A percentile compares a stretch with the other conserved stretches of the same genome.
phyloP scores from a whole-genome alignment of 306 rosid genomes.

The Cicer arietinum region DNA sequence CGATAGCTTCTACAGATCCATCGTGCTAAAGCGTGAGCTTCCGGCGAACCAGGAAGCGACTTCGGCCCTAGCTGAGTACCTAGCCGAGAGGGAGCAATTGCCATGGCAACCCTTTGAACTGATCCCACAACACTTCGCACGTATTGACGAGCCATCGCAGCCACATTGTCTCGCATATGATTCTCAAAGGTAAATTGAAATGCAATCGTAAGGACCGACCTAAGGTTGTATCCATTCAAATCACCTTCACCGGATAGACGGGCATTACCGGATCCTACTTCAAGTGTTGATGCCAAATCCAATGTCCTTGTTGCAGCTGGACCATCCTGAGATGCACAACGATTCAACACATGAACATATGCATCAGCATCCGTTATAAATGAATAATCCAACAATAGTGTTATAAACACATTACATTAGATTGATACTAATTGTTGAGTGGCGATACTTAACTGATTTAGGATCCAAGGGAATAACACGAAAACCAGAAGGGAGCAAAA shows the following conservation, averaged over 20 bases:
- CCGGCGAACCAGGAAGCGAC: conserved; percentile 84
- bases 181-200: conserved; percentile 93
- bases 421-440: neutral
- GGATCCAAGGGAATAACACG: conserved; percentile 94
- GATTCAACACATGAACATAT: neutral
- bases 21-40: conserved; percentile 85
- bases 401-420: neutral
- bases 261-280: conserved; percentile 72
- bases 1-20: conserved; percentile 91
- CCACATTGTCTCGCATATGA: conserved; percentile 83
- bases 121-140: conserved; percentile 93
- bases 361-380: neutral
- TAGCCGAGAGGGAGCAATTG: conserved; percentile 83
- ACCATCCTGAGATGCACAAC: conserved; percentile 61
- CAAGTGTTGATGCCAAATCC: conserved; percentile 92
- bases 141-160: conserved; percentile 98
- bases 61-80: conserved; percentile 72
- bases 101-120: conserved; percentile 99
- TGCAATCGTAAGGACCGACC: conserved; percentile 94
- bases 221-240: conserved; percentile 61
- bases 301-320: conserved; percentile 70
- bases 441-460: conserved; percentile 66
- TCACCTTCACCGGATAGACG: conserved; percentile 69
- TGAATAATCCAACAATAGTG: neutral
- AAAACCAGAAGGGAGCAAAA: conserved; percentile 87